phyloP scores from a whole-genome alignment of 352 stramenopile genomes.

The Phytopythium chamaehyphon region DNA sequence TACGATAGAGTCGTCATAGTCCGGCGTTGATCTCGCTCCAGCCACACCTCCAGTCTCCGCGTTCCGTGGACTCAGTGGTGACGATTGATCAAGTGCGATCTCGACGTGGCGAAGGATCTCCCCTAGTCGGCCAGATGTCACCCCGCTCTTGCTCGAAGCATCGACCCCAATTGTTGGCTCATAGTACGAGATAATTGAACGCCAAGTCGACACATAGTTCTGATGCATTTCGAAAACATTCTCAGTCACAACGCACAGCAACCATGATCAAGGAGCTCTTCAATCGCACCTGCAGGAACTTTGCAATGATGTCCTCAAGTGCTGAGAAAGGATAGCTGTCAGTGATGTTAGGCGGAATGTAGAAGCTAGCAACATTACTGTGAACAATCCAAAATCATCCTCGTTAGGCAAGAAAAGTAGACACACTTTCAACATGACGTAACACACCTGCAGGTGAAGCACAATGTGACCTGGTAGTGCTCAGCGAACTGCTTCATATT shows the following conservation, averaged over 20 bases:
- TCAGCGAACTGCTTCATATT: slow-evolving; percentile 90
- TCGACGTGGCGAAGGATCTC: slow-evolving; percentile 65
- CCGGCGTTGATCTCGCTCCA: slow-evolving; percentile 6
- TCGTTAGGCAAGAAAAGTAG: slow-evolving; percentile 7
- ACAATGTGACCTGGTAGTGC: slow-evolving; percentile 84
- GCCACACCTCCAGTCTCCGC: slow-evolving; percentile 18
- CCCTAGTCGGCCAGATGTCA: slow-evolving; percentile 24
- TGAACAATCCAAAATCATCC: slow-evolving; percentile 1
- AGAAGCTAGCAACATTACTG: slow-evolving; percentile 79
- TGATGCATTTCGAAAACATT: too few relatives aligned
- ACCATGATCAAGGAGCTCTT: too few relatives aligned
- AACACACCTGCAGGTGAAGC: slow-evolving; percentile 81
- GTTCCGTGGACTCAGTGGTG: slow-evolving; percentile 62
- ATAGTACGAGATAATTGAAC: slow-evolving; percentile 67
- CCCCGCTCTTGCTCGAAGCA: slow-evolving; percentile 14
- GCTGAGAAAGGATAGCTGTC: slow-evolving; percentile 83
- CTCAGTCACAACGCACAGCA: too few relatives aligned
- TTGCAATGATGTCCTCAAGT: slow-evolving; percentile 84
- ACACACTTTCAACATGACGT: background rate
- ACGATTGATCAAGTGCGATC: slow-evolving; percentile 55
- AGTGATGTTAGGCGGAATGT: slow-evolving; percentile 77
- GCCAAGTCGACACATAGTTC: slow-evolving; percentile 81
- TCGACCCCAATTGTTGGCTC: slow-evolving; percentile 26
- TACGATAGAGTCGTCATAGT: slow-evolving; percentile 28
- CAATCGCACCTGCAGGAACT: slow-evolving; percentile 72